Evolutionary conservation across 2,329 filamentous ascomycete genomes (phyloP).

Genomic region (Scorias spongiosa): DNA sequence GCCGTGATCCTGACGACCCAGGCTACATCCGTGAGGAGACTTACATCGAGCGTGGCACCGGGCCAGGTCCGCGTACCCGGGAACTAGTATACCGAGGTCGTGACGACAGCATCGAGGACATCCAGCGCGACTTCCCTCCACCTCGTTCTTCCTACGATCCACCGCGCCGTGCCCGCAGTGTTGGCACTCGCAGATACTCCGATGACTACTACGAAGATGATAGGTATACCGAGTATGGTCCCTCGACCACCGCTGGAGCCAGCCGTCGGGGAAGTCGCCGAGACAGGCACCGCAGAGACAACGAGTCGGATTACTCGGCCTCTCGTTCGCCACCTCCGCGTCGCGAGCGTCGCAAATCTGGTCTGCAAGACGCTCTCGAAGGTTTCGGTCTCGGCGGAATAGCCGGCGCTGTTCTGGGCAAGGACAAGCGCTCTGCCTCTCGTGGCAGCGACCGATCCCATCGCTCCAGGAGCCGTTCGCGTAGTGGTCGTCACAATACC

Average conservation of each 20-base stretch:
- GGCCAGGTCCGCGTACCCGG: slow-evolving; percentile 21
- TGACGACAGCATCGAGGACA: slow-evolving; percentile 73
- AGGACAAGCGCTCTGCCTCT: slow-evolving; percentile 44
- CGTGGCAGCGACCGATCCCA: slow-evolving; percentile 27
- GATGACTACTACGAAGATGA: slow-evolving; percentile 43
- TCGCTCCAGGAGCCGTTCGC: slow-evolving; percentile 36
- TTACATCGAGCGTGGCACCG: slow-evolving; percentile 33
- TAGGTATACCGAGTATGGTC: slow-evolving; percentile 35
- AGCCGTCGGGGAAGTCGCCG: slow-evolving; percentile 18
- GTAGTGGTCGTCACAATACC: slow-evolving; percentile 37
- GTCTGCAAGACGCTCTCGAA: slow-evolving; percentile 46
- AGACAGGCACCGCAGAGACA: slow-evolving; percentile 29
- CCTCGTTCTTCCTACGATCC: slow-evolving; percentile 30
- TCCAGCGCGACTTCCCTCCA: slow-evolving; percentile 70
- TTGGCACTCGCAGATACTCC: slow-evolving; percentile 29
- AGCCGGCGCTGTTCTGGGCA: slow-evolving; percentile 34
- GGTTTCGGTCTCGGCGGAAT: slow-evolving; percentile 43
- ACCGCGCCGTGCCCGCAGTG: slow-evolving; percentile 47
- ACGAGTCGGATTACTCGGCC: slow-evolving; percentile 29
- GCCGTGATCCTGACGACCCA: slow-evolving; percentile 33
- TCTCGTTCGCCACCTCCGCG: slow-evolving; percentile 17
- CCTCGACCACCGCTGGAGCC: slow-evolving; percentile 24
- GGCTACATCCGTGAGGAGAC: slow-evolving; percentile 35
- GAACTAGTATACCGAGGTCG: slow-evolving; percentile 40
- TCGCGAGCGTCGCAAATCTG: slow-evolving; percentile 37